A percentile compares a stretch with the other conserved stretches of the same genome.
Evolutionary conservation across 176 grass and related monocot species (phyloP).

Genomic region (Urochloa ruziziensis): DNA sequence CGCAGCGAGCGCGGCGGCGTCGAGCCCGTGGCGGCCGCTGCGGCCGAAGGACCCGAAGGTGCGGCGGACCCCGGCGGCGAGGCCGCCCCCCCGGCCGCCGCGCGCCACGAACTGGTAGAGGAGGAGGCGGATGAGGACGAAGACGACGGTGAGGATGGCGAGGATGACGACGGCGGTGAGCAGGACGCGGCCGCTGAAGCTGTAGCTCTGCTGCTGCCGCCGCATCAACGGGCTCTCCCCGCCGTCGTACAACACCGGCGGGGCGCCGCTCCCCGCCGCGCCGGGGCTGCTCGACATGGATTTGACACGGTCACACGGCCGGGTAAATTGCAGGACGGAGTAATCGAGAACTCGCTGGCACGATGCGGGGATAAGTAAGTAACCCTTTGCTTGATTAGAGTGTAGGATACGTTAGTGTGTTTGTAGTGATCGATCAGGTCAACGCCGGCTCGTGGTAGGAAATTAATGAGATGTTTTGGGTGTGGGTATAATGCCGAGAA

Average conservation of each 20-base stretch:
- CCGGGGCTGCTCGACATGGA: slow-evolving; percentile 29
- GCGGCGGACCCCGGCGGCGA: slow-evolving; percentile 9
- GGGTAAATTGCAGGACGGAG: not conserved
- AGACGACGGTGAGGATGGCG: slow-evolving; percentile 24
- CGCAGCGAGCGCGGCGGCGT: slow-evolving; percentile 35
- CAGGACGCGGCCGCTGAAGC: slow-evolving; percentile 34
- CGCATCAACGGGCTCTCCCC: not conserved
- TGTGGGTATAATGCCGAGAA: too few species aligned
- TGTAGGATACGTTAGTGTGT: not conserved
- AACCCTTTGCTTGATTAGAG: not conserved
- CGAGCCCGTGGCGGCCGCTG: slow-evolving; percentile 29
- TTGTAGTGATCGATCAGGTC: not conserved
- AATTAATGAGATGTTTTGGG: not conserved
- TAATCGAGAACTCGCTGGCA: not conserved
- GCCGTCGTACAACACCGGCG: not conserved
- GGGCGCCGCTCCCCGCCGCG: not conserved
- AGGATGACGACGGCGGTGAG: slow-evolving; percentile 37
- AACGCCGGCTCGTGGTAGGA: not conserved
- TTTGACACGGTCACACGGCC: not conserved
- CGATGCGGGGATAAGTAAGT: not conserved
- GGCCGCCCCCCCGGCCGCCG: not conserved
- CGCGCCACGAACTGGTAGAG: slow-evolving; percentile 18
- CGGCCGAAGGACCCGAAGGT: slow-evolving; percentile 26
- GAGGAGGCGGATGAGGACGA: slow-evolving; percentile 33
- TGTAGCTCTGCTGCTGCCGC: not conserved